Base-by-base conservation (phyloP, 2,329 filamentous ascomycete species). In the Fusarium sarcochroum region DNA sequence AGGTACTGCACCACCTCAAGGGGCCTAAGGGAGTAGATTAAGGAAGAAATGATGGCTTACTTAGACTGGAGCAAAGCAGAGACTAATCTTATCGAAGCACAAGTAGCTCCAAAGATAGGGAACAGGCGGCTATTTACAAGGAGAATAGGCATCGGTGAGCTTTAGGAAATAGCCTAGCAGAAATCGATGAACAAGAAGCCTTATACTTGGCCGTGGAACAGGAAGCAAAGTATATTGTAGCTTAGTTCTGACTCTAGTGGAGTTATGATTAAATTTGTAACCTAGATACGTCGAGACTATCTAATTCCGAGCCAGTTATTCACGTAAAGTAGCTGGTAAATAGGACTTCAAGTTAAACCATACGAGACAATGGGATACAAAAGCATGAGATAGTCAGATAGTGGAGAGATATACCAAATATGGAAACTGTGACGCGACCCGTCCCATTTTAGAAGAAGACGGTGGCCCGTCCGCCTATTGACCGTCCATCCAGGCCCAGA, bases 1-100 rank as follows among this genome's bases (percentile, higher is more conserved):
- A 57, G n/a, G 37, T 37, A 17, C 18, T 50, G 35, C n/a, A 49
- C 1, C 1, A 49, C 27, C 17, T 50, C 37, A 15, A 41, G 18
- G 9, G 49, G 58, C 9, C 30, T 37, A 20, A 55, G 51, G 17
- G 58, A 61, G 25, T 55, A 23, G 58, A 61, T 40, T 21, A 58
- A 57, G 42, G 51, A 61, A 46, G 37, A 51, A 23, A 61, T 61
- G 21, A 52, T 61, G 51, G 52, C 52, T 38, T 56, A 52, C 23
- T 20, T 44, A 46, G 58, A 52, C 20, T 61, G 41, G 46, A 30
- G 27, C 9, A 61, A 61, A 40, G 45, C 40, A 46, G 51, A 61
- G 20, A 8, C 14, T 44, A 25, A 56, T 46, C 25, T 41, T 15
- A 35, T 57, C 14, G 51, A 61, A 46, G 58, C 41, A 35, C 25